Evolutionary conservation across 306 rosid genomes (phyloP).

Genomic region (Luffa aegyptiaca): DNA sequence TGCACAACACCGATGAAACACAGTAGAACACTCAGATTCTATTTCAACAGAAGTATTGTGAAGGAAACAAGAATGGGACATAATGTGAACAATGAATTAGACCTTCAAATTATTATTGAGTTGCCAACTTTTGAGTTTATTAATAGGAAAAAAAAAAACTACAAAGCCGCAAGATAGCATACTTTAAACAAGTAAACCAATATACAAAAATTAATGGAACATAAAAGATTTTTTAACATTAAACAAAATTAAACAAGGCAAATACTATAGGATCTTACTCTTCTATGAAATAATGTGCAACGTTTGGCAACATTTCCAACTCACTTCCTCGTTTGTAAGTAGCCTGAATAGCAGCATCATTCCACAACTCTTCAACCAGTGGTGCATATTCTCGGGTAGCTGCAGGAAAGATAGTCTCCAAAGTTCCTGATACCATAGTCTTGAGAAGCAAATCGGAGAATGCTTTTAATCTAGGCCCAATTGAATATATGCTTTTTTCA

Average conservation of each 20-base stretch:
- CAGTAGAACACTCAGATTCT: too few species aligned
- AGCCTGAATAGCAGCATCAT: conserved; percentile 72
- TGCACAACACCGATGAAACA: too few species aligned
- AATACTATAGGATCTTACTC: too few species aligned
- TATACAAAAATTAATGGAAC: background rate
- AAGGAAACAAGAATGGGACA: too few species aligned
- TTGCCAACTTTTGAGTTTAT: background rate
- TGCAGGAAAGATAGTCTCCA: conserved; percentile 94
- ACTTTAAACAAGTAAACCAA: background rate
- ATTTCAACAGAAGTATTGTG: too few species aligned
- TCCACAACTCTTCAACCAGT: conserved; percentile 81
- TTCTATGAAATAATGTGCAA: conserved; percentile 86
- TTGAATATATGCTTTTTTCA: conserved; percentile 47
- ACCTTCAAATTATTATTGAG: background rate
- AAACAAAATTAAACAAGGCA: background rate
- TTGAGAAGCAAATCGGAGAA: conserved; percentile 99
- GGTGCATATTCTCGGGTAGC: conserved; percentile 98
- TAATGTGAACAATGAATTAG: background rate
- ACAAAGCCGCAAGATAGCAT: background rate
- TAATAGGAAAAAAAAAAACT: background rate
- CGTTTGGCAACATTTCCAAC: conserved; percentile 80
- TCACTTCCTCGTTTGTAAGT: conserved; percentile 81
- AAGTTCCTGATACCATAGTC: conserved; percentile 81
- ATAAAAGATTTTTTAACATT: background rate
- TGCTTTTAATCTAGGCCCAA: conserved; percentile 81